Conservation (phyloP, 2,329 filamentous ascomycete genomes). For the Trichoderma endophyticum region DNA sequence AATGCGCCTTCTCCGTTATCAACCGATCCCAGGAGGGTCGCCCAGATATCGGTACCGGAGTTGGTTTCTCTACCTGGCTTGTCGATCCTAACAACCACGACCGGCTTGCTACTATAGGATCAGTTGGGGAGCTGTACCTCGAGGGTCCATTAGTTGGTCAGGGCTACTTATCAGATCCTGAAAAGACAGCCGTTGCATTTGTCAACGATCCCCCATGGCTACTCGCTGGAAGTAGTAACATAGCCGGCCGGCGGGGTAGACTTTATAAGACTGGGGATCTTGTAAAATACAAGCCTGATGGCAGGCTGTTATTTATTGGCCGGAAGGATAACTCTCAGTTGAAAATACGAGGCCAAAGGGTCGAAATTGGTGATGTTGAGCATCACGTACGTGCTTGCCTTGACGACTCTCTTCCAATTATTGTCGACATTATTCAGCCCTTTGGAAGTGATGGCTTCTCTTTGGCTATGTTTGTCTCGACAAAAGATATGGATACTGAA, state of each 20-base stretch:
- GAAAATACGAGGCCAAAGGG: slow-evolving; percentile 52
- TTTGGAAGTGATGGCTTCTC: not conserved
- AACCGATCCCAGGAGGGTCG: not conserved
- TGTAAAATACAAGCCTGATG: slow-evolving; percentile 32
- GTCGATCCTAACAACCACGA: slow-evolving; percentile 11
- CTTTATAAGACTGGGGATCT: slow-evolving; percentile 38
- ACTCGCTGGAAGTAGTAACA: slow-evolving; percentile 23
- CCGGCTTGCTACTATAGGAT: slow-evolving; percentile 17
- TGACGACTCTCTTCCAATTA: not conserved
- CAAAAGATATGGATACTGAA: not conserved
- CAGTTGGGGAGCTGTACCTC: slow-evolving; percentile 19
- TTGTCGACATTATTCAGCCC: not conserved
- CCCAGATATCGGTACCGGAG: not conserved
- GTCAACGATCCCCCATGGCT: slow-evolving; percentile 35
- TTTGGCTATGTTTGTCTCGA: not conserved
- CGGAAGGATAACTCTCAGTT: slow-evolving; percentile 50
- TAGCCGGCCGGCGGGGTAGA: slow-evolving; percentile 12
- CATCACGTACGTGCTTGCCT: slow-evolving; percentile 16
- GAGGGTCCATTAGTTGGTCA: slow-evolving; percentile 22
- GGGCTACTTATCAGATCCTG: slow-evolving; percentile 20
- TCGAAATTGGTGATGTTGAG: slow-evolving; percentile 27
- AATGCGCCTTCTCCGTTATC: not conserved
- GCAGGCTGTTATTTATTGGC: slow-evolving; percentile 40
- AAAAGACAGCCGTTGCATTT: slow-evolving; percentile 18
- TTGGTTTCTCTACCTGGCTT: slow-evolving; percentile 18